These are phyloP conservation scores for Shiraia sp. DNA, from an alignment of 2,329 filamentous ascomycete genomes.

Conservation along the genomic window DNA sequence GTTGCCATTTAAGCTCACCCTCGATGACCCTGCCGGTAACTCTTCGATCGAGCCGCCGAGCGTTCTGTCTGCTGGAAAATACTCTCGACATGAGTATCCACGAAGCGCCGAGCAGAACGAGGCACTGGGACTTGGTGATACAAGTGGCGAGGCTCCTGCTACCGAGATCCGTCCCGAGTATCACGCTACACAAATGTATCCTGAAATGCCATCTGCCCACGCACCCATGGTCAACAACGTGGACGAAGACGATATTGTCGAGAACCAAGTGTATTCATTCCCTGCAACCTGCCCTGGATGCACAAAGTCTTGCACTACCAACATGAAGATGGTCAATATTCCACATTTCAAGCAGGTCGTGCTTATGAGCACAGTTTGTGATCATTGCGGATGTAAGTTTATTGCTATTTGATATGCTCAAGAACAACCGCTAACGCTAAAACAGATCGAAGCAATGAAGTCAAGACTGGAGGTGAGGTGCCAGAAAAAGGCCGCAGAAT, in stretches of 20 bases:
- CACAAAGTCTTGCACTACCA: conserved; percentile 80
- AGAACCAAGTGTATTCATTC: conserved; percentile 91
- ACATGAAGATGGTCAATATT: conserved; percentile 99
- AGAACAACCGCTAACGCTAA: conserved; percentile 7
- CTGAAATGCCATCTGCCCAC: conserved; percentile 43
- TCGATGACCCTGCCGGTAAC: conserved; percentile 94
- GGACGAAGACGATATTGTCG: conserved; percentile 73
- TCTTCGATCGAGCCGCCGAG: conserved; percentile 92
- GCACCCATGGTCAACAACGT: conserved; percentile 48
- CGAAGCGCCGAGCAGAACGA: conserved; percentile 87
- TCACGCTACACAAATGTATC: conserved; percentile 50
- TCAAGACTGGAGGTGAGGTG: conserved; percentile 94
- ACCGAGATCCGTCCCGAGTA: conserved; percentile 61
- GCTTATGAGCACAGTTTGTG: conserved; percentile 91
- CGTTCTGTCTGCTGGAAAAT: conserved; percentile 78
- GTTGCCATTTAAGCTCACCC: conserved; percentile 84
- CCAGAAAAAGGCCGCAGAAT: conserved; percentile 85
- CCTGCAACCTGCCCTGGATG: conserved; percentile 91
- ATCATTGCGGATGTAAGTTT: conserved; percentile 73
- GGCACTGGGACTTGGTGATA: conserved; percentile 71
- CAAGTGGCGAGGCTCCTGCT: conserved; percentile 55
- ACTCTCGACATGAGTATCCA: conserved; percentile 81
- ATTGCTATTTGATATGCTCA: background rate
- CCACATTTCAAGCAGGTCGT: conserved; percentile 98
- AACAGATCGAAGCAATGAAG: conserved; percentile 82